Evolutionary conservation across 2,329 filamentous ascomycete species (phyloP).

Genomic region (Mollisiaceae sp.): DNA sequence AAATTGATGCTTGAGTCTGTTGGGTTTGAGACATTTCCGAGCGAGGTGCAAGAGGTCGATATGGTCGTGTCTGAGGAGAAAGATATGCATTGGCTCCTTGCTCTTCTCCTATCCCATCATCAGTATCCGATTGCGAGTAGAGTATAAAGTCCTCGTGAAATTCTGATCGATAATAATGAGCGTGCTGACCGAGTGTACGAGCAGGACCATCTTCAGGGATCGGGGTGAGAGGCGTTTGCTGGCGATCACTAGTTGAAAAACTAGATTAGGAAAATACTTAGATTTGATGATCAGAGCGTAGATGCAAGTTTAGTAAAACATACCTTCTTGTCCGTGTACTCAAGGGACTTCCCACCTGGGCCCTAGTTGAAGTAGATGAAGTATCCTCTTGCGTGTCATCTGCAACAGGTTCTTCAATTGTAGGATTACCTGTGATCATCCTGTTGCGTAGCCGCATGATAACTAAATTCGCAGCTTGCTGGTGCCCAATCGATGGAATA

Average conservation of each 20-base stretch:
- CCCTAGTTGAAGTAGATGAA: conserved; percentile 15
- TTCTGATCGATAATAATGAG: conserved; percentile 1
- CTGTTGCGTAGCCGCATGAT: conserved; percentile 29
- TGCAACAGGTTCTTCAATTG: conserved; percentile 6
- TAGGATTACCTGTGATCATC: conserved; percentile 7
- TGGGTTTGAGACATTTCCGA: background rate
- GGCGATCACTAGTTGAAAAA: conserved; percentile 9
- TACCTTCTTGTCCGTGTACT: conserved; percentile 15
- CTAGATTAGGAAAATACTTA: conserved; percentile 10
- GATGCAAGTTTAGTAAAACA: background rate
- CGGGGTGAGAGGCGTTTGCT: conserved; percentile 8
- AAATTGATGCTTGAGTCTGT: background rate
- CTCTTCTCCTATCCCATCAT: conserved; percentile 5
- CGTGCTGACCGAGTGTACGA: conserved; percentile 17
- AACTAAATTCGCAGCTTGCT: conserved; percentile 1
- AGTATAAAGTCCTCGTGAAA: conserved; percentile 6
- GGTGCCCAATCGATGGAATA: conserved; percentile 14
- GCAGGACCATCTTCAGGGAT: background rate
- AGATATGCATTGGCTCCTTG: background rate
- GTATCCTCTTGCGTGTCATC: conserved; percentile 18
- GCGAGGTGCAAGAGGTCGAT: conserved; percentile 3
- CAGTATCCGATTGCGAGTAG: conserved; percentile 3
- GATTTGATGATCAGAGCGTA: background rate
- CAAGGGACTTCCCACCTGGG: conserved; percentile 15
- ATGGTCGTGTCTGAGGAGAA: background rate